phyloP scores from a whole-genome alignment of 163 green algal species.

The Scenedesmus sp. region DNA sequence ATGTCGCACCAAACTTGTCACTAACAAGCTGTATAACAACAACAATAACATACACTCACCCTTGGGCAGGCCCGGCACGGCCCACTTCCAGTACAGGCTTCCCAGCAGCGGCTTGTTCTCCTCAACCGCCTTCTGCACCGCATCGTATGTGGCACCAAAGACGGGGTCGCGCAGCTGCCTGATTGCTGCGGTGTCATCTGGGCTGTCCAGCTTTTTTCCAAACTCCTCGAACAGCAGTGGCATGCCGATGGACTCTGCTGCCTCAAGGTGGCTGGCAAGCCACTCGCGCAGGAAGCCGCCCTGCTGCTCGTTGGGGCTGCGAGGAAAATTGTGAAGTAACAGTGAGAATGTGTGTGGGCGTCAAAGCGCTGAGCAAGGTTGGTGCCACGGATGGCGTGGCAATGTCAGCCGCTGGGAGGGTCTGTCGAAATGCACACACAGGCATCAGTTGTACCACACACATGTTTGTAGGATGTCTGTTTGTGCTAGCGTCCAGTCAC shows the following conservation, averaged over 20 bases:
- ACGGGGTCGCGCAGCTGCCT: slow-evolving; percentile 46
- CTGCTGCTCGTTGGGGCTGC: slow-evolving; percentile 47
- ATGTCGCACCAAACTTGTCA: slow-evolving; percentile 16
- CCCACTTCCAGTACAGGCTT: slow-evolving; percentile 56
- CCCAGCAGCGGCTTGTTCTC: slow-evolving; percentile 45
- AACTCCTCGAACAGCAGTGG: slow-evolving; percentile 59
- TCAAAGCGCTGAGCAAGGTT: too few relatives aligned
- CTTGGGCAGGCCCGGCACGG: slow-evolving; percentile 1
- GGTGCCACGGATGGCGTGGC: too few relatives aligned
- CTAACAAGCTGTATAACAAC: neutral
- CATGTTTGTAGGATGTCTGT: too few relatives aligned
- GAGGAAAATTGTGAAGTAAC: neutral
- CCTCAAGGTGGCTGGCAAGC: slow-evolving; percentile 47
- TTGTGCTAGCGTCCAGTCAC: too few relatives aligned
- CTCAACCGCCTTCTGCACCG: slow-evolving; percentile 40
- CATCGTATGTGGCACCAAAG: slow-evolving; percentile 35
- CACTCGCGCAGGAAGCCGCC: slow-evolving; percentile 46
- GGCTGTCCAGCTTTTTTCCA: slow-evolving; percentile 48
- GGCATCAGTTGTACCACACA: too few relatives aligned
- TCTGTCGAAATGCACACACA: too few relatives aligned
- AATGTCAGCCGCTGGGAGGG: too few relatives aligned
- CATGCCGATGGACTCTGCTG: slow-evolving; percentile 41
- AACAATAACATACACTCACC: slow-evolving; percentile 19
- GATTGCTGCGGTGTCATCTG: slow-evolving; percentile 4
- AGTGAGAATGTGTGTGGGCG: neutral